Evolutionary conservation across 305 asterid genomes (phyloP).

Genomic region (Fraxinus nigra): DNA sequence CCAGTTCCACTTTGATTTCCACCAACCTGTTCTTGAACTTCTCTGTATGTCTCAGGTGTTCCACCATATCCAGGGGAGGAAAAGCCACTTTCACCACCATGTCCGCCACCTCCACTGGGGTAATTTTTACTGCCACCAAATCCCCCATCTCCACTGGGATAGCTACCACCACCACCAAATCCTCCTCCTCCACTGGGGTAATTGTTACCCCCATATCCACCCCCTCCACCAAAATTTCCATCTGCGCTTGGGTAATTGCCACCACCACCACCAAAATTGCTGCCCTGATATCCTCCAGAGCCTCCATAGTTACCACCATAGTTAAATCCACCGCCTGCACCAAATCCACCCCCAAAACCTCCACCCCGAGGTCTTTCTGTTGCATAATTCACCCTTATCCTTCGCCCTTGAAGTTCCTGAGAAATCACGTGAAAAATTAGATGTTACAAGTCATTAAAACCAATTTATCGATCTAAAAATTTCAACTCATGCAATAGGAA

Average conservation of each 20-base stretch:
- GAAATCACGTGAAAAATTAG: constrained; percentile 2
- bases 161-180: constrained; percentile 16
- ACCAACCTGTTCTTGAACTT: constrained; percentile 27
- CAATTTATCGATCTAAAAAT: not conserved
- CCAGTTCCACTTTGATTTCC: constrained; percentile 18
- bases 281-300: constrained; percentile 34
- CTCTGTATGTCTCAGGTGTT: constrained; percentile 17
- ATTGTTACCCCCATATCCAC: constrained; percentile 25
- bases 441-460: not conserved
- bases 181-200: constrained; percentile 27
- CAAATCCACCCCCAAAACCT: constrained; percentile 41
- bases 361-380: constrained; percentile 62
- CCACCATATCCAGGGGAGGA: constrained; percentile 27
- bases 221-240: constrained; percentile 23
- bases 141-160: constrained; percentile 23
- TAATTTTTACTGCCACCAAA: constrained; percentile 1
- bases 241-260: constrained; percentile 17
- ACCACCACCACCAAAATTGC: constrained; percentile 25
- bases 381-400: constrained; percentile 73
- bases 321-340: constrained; percentile 36
- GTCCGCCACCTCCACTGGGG: constrained; percentile 15
- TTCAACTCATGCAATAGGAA: not conserved
- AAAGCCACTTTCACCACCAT: constrained; percentile 28
- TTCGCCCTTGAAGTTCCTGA: constrained; percentile 86
- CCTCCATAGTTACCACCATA: constrained; percentile 38